Evolutionary conservation across 202 grass and related monocot species (phyloP).

Genomic region (Saccharum hybrid): DNA sequence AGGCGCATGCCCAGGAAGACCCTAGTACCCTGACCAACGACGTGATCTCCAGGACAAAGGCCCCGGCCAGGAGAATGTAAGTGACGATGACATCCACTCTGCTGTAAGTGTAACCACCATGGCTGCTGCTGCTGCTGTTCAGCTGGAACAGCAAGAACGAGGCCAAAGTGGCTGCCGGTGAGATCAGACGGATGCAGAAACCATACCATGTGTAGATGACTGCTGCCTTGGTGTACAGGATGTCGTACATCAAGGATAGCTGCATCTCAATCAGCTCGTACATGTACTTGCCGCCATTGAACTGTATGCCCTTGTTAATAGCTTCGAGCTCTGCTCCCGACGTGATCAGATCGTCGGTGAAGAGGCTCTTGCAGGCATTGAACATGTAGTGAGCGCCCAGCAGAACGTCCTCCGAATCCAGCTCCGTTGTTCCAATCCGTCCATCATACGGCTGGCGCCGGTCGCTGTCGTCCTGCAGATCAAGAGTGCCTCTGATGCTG

Average conservation of each 20-base stretch:
- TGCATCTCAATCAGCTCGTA: neutral
- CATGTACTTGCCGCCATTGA: neutral
- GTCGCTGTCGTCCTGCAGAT: neutral
- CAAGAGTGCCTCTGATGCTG: neutral
- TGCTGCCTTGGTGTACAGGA: too few species aligned
- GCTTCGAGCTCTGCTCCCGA: neutral
- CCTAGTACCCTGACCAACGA: neutral
- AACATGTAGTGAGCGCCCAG: neutral
- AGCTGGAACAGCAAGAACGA: neutral
- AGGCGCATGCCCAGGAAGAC: constrained; percentile 34
- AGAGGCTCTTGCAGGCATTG: neutral
- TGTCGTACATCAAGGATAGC: too few species aligned
- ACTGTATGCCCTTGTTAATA: neutral
- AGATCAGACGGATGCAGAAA: neutral
- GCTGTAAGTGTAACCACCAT: neutral
- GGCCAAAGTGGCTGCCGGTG: neutral
- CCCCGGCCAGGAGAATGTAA: constrained; percentile 23
- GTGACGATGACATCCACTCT: neutral
- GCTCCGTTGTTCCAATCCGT: neutral
- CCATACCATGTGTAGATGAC: neutral
- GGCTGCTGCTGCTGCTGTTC: neutral
- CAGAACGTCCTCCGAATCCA: neutral
- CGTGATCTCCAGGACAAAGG: constrained; percentile 25
- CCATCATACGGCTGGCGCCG: neutral
- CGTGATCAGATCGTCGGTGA: neutral